Base-by-base conservation (phyloP, 2,329 filamentous ascomycete species). In the Ceratocystis huliohia region DNA sequence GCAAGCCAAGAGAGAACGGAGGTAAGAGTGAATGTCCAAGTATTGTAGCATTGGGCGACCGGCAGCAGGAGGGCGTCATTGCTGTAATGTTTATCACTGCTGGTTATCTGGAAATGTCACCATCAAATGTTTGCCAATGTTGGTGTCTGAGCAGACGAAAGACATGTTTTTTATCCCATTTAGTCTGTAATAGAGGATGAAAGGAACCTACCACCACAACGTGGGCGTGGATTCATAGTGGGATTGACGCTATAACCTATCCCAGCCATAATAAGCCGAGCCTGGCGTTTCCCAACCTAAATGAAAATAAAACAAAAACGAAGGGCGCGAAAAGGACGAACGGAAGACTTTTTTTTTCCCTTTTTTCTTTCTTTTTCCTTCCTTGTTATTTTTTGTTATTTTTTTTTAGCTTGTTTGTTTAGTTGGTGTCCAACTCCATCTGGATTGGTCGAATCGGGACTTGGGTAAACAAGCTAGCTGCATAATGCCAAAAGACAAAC, bases 221-320 rank as follows among this genome's bases (percentile, higher is more conserved):
- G 28, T 59, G 56, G 56, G 20, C 28, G 30, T 59, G 15, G 56
- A 33, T 57, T 30, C 56, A 59, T 33, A 59, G 56, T 30, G 56
- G 37, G 30, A 28, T 59, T 59, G 56, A 30, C 56, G 6, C 22
- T 59, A 59, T 37, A n/a, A 15, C 25, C 56, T 59, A 59, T 3
- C 56, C 56, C 56, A 7, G 56, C 30, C 28, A 59, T 37, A 37
- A 59, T 59, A 37, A 59, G 56, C 56, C 28, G 56, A 10, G 25
- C 56, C n/a, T 17, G 28, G 25, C 15, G 37, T 41, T 33, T 59
- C 56, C 56, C 56, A 59, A 59, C 28, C 13, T 8, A 59, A 10
- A n/a, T 41, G 37, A 41, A 41, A 15, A 33, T 1, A 41, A 41
- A 3, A 13, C 10, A 15, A 41, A 41, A 15, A 41, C 48, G 7